A percentile compares a stretch with the other conserved stretches of the same genome.
Conservation (phyloP, 768 basidiomycete genomes). For the Cyclocybe cylindracea region DNA sequence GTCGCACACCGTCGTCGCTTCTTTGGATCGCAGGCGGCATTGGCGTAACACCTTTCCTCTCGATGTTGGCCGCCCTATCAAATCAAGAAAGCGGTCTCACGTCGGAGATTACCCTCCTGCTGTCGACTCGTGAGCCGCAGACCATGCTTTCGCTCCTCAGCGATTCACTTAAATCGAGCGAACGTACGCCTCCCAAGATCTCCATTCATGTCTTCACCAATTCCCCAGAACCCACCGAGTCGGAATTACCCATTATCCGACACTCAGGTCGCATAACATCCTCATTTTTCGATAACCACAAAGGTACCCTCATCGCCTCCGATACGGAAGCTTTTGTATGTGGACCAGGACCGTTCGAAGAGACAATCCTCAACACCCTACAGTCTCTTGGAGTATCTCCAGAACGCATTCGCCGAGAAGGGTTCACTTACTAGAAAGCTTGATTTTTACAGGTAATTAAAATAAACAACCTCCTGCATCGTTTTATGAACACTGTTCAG, state of each 20-base stretch:
- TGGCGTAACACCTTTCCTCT: slow-evolving; percentile 65
- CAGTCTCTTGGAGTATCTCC: slow-evolving; percentile 33
- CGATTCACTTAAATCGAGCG: slow-evolving; percentile 20
- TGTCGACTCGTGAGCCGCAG: slow-evolving; percentile 57
- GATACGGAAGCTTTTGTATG: slow-evolving; percentile 44
- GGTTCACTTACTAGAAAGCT: slow-evolving; percentile 25
- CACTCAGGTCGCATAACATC: slow-evolving; percentile 10
- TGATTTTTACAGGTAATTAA: too few relatives aligned
- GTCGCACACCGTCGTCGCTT: slow-evolving; percentile 18
- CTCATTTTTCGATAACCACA: slow-evolving; percentile 23
- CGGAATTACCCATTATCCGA: slow-evolving; percentile 4
- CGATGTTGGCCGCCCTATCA: slow-evolving; percentile 39
- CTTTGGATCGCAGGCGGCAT: slow-evolving; percentile 70
- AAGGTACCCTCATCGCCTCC: slow-evolving; percentile 14
- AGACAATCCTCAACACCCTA: slow-evolving; percentile 33
- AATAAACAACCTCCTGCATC: too few relatives aligned
- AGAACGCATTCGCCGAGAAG: slow-evolving; percentile 35
- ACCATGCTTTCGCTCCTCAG: slow-evolving; percentile 46
- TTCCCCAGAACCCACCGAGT: slow-evolving; percentile 1
- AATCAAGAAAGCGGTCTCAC: slow-evolving; percentile 8
- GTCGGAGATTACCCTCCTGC: slow-evolving; percentile 44
- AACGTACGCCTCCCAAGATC: slow-evolving; percentile 20
- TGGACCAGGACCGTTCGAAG: slow-evolving; percentile 50
- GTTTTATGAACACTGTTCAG: too few relatives aligned
- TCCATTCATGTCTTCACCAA: slow-evolving; percentile 43